Evolutionary conservation across 2,329 filamentous ascomycete species (phyloP).

Genomic region (Colletotrichum graminicola): DNA sequence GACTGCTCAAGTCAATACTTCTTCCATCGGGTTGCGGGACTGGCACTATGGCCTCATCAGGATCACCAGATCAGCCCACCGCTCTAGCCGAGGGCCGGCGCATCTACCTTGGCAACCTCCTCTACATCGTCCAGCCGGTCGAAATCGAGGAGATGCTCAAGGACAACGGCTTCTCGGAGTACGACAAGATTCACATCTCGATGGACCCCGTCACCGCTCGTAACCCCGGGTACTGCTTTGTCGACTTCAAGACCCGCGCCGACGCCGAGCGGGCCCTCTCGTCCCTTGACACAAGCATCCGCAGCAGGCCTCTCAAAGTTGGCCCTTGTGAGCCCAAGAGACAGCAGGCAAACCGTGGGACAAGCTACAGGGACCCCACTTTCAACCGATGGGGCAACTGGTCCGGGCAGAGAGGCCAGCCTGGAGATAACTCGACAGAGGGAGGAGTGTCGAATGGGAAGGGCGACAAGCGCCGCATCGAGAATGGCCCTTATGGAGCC

Average conservation of each 20-base stretch:
- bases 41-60: background rate
- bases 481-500: slow-evolving; percentile 47
- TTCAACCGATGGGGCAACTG: slow-evolving; percentile 62
- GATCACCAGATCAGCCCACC: slow-evolving; percentile 14
- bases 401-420: slow-evolving; percentile 46
- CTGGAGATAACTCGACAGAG: slow-evolving; percentile 13
- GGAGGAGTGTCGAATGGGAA: background rate
- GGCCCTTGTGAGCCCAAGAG: slow-evolving; percentile 73
- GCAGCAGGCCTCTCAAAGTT: slow-evolving; percentile 72
- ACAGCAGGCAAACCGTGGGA: slow-evolving; percentile 42
- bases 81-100: slow-evolving; percentile 51
- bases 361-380: slow-evolving; percentile 44
- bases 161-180: slow-evolving; percentile 52
- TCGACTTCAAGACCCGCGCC: slow-evolving; percentile 71
- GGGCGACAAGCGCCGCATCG: slow-evolving; percentile 25
- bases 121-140: slow-evolving; percentile 62
- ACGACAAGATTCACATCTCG: slow-evolving; percentile 74
- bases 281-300: slow-evolving; percentile 66
- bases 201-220: slow-evolving; percentile 75
- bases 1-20: background rate
- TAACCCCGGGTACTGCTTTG: slow-evolving; percentile 82
- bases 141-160: slow-evolving; percentile 72
- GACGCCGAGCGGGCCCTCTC: slow-evolving; percentile 69
- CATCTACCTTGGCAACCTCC: slow-evolving; percentile 75
- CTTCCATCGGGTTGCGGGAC: too few relatives aligned